Conservation (phyloP, 2,329 filamentous ascomycete species). For the Diaporthe sp. region DNA sequence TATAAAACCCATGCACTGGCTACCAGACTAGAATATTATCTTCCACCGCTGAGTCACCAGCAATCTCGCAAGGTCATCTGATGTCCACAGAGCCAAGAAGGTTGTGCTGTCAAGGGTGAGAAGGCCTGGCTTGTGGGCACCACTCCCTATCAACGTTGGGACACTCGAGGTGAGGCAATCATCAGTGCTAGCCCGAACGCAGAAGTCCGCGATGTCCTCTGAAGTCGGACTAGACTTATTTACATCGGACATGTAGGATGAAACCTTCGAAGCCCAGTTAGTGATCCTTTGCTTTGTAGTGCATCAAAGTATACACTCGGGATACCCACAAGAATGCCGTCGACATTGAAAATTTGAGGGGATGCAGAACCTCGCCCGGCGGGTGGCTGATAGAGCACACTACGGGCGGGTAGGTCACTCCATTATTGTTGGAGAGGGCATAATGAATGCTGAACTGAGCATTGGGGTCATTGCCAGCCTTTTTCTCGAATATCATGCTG, state of each 20-base stretch:
- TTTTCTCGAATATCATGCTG: neutral
- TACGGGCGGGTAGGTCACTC: too few species aligned
- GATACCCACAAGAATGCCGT: neutral
- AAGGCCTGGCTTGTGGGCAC: neutral
- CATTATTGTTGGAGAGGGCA: neutral
- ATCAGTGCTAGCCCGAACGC: neutral
- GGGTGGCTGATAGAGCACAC: neutral
- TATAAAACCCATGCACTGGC: too few species aligned
- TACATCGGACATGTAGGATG: neutral
- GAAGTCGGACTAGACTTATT: too few species aligned
- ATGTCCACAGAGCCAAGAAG: neutral
- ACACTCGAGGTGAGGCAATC: neutral
- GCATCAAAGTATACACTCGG: neutral
- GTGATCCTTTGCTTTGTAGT: too few species aligned
- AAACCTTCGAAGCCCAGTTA: neutral
- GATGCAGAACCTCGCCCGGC: neutral
- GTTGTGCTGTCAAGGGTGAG: too few species aligned
- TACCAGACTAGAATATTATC: neutral
- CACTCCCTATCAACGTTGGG: fast-evolving
- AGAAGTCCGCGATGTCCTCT: neutral
- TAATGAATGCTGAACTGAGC: neutral
- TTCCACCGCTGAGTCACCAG: neutral
- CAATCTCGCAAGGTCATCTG: too few species aligned
- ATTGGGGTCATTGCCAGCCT: neutral
- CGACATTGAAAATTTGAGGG: neutral